phyloP scores from a whole-genome alignment of 2,329 filamentous ascomycete species.

The Hymenoscyphus salicellus region DNA sequence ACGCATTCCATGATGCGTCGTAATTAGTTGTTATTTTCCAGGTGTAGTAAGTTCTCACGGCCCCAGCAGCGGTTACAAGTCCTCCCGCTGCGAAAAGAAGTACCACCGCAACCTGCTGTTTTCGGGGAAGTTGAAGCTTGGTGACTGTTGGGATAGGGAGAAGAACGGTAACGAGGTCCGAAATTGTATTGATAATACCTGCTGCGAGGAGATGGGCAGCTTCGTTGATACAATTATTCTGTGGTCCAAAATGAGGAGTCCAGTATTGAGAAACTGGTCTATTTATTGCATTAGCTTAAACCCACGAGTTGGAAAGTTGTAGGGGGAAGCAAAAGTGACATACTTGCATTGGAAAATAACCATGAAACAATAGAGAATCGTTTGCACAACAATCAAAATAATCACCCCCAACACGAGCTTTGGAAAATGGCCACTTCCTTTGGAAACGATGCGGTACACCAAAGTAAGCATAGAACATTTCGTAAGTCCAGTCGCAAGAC shows the following conservation, averaged over 20 bases:
- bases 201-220: constrained; percentile 50
- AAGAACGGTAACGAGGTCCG: constrained; percentile 52
- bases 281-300: background rate
- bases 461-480: constrained; percentile 38
- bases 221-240: constrained; percentile 46
- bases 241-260: constrained; percentile 34
- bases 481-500: constrained; percentile 35
- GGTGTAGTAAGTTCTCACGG: constrained; percentile 38
- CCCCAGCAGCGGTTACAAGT: constrained; percentile 42
- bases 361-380: constrained; percentile 35
- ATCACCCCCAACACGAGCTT: constrained; percentile 35
- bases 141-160: constrained; percentile 49
- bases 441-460: constrained; percentile 38
- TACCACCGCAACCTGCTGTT: constrained; percentile 46
- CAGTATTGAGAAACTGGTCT: constrained; percentile 41
- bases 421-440: constrained; percentile 33
- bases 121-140: constrained; percentile 44
- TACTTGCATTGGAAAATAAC: constrained; percentile 43
- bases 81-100: constrained; percentile 49
- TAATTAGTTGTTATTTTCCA: constrained; percentile 29
- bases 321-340: constrained; percentile 20
- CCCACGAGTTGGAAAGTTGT: no score
- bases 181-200: constrained; percentile 57
- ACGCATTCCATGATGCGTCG: constrained; percentile 39
- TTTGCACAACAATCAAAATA: constrained; percentile 34